Conservation (phyloP, 1,139 yeast genomes). For the Groenewaldozyma sp. region DNA sequence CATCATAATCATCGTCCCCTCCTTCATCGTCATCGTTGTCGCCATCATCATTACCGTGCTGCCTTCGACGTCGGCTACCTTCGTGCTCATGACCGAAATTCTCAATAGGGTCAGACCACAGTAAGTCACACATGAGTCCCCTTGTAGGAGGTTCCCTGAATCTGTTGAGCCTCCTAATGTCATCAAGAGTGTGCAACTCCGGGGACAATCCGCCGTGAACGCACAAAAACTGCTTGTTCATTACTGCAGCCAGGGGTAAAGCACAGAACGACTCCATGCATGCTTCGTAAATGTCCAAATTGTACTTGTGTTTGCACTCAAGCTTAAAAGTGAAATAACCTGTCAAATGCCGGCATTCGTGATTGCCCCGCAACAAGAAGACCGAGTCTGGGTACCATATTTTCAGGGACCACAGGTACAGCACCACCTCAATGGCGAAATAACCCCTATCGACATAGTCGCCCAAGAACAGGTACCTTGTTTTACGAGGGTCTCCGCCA, state of each 20-base stretch:
- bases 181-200: constrained; percentile 62
- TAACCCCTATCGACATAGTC: constrained; percentile 96
- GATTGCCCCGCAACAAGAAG: constrained; percentile 87
- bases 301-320: constrained; percentile 86
- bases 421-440: constrained; percentile 79
- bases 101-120: constrained; percentile 95
- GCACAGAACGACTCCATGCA: constrained; percentile 77
- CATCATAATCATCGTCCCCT: background rate
- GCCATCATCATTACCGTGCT: background rate
- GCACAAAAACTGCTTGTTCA: constrained; percentile 92
- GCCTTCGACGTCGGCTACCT: background rate
- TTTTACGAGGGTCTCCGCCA: constrained; percentile 76
- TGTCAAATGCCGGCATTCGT: constrained; percentile 89
- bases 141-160: constrained; percentile 90
- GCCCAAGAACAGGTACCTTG: constrained; percentile 80
- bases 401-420: constrained; percentile 74
- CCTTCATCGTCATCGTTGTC: constrained; percentile 1
- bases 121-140: constrained; percentile 88
- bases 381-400: constrained; percentile 67
- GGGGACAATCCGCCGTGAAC: constrained; percentile 98
- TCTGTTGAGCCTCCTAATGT: constrained; percentile 60
- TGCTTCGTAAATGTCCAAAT: constrained; percentile 56
- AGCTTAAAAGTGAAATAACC: constrained; percentile 88
- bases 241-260: constrained; percentile 84
- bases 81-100: constrained; percentile 48